Conservation (phyloP, 1,139 yeast species). For the Taiozyma onychis region DNA sequence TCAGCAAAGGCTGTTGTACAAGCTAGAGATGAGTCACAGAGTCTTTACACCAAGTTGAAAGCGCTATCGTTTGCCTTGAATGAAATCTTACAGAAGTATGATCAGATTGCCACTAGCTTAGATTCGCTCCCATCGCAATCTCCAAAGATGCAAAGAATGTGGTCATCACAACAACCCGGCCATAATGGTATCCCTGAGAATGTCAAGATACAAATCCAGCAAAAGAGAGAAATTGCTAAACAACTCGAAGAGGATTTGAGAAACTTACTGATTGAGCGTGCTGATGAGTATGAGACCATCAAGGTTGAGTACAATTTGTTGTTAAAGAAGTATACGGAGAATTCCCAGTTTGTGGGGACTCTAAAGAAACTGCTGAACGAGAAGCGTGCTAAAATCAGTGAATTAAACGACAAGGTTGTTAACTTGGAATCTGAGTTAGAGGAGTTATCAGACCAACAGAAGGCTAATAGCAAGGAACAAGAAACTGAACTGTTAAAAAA, state of each 20-base stretch:
- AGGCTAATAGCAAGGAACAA: constrained; percentile 16
- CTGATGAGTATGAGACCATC: constrained; percentile 9
- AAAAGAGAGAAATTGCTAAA: constrained; percentile 10
- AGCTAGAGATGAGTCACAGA: constrained; percentile 25
- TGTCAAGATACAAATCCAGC: constrained; percentile 1
- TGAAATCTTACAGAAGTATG: constrained; percentile 16
- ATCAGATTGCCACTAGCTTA: not conserved
- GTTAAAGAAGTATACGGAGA: constrained; percentile 13
- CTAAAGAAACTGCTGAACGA: constrained; percentile 14
- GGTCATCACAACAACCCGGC: not conserved
- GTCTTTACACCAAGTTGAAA: constrained; percentile 29
- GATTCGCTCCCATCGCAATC: not conserved
- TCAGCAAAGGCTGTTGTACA: constrained; percentile 25
- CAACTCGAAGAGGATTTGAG: constrained; percentile 14
- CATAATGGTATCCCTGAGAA: not conserved
- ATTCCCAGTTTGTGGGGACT: constrained; percentile 5
- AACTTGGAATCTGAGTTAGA: constrained; percentile 16
- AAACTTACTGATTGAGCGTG: constrained; percentile 9
- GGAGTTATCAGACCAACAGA: constrained; percentile 18
- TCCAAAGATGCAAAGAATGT: not conserved
- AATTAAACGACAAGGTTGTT: constrained; percentile 30
- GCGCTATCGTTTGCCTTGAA: constrained; percentile 24
- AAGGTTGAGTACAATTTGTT: constrained; percentile 11
- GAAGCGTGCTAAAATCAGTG: constrained; percentile 27
- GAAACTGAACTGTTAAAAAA: constrained; percentile 21